These are phyloP conservation scores for Dendrobium officinale DNA, from an alignment of 106 monocot genomes.

Conservation along the genomic window DNA sequence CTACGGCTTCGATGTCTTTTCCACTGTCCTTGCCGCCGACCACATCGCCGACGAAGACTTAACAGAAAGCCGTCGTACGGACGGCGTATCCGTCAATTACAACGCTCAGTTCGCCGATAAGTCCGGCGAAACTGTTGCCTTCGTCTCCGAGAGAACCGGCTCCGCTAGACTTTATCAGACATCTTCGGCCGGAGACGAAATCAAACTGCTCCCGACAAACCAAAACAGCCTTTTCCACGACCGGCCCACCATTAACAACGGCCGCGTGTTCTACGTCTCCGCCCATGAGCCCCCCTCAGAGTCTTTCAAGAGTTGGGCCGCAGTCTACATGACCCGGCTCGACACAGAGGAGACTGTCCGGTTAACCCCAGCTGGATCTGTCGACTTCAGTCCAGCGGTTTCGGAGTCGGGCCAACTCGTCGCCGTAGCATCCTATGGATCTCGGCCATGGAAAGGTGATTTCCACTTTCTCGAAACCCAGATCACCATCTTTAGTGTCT, in stretches of 20 bases:
- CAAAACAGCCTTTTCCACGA: conserved; percentile 59
- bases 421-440: conserved; percentile 72
- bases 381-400: conserved; percentile 75
- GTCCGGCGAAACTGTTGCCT: conserved; percentile 21
- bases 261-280: conserved; percentile 43
- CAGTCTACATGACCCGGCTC: conserved; percentile 40
- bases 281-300: conserved; percentile 43
- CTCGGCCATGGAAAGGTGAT: conserved; percentile 49
- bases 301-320: conserved; percentile 79
- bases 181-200: background rate
- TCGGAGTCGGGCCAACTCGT: conserved; percentile 55
- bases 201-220: conserved; percentile 32
- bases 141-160: conserved; percentile 71
- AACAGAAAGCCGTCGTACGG: conserved; percentile 65
- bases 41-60: background rate
- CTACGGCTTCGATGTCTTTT: conserved; percentile 72
- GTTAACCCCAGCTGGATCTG: conserved; percentile 45
- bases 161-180: conserved; percentile 31
- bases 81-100: conserved; percentile 67
- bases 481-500: conserved; percentile 48
- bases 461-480: conserved; percentile 66
- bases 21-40: conserved; percentile 16
- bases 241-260: conserved; percentile 45
- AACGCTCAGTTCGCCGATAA: conserved; percentile 76
- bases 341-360: conserved; percentile 20